Evolutionary conservation across 306 rosid species (phyloP).

Genomic region (Hylodesmum podocarpum): DNA sequence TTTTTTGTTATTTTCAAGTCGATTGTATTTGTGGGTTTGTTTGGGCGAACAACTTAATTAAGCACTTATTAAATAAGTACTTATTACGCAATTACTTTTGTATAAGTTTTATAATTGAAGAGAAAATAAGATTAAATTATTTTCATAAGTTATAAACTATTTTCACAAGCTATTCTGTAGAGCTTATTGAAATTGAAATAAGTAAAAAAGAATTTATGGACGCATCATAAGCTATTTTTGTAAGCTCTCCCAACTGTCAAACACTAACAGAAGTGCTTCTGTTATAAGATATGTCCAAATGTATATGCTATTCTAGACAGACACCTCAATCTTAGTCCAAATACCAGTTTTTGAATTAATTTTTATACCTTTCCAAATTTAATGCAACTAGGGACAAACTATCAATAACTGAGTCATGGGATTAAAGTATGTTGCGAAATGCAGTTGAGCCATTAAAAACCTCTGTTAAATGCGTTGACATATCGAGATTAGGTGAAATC

Average conservation of each 20-base stretch:
- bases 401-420: not conserved
- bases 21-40: not conserved
- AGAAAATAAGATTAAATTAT: not conserved
- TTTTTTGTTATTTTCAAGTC: not conserved
- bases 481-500: not conserved
- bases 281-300: not conserved
- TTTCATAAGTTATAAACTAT: not conserved
- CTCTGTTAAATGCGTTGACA: not conserved
- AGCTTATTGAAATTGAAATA: not conserved
- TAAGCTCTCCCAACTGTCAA: not conserved
- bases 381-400: not conserved
- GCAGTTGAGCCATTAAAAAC: slow-evolving; percentile 4
- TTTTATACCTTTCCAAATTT: not conserved
- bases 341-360: too few relatives aligned
- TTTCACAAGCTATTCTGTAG: not conserved
- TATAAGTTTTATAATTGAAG: not conserved
- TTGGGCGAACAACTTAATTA: not conserved
- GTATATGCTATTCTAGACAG: not conserved
- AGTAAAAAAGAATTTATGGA: not conserved
- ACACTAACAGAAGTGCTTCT: not conserved
- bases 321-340: slow-evolving; percentile 7
- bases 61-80: not conserved
- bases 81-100: not conserved
- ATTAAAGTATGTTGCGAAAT: slow-evolving; percentile 12
- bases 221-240: not conserved